These are phyloP conservation scores for Phytophthora sp. DNA, from an alignment of 352 stramenopile species.

Conservation along the genomic window DNA sequence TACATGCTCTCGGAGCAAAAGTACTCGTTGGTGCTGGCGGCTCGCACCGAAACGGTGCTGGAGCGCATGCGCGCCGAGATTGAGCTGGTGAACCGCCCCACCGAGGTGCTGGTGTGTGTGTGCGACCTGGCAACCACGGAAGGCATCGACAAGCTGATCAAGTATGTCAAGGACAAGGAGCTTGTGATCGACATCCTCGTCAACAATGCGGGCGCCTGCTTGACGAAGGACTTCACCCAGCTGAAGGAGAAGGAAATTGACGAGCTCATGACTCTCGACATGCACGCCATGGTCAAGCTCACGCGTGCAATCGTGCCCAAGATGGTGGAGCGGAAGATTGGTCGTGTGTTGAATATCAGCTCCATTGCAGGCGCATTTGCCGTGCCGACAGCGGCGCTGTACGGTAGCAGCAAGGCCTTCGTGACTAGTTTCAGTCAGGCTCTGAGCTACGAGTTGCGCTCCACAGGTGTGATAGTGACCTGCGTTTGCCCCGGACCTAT, in stretches of 20 bases:
- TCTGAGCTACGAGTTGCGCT: conserved; percentile 82
- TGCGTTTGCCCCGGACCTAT: conserved; percentile 74
- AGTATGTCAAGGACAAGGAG: conserved; percentile 62
- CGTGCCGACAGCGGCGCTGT: conserved; percentile 74
- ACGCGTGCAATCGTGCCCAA: conserved; percentile 68
- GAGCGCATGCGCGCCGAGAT: conserved; percentile 78
- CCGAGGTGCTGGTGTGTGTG: conserved; percentile 60
- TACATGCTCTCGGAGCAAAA: conserved; percentile 82
- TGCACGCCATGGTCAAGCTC: conserved; percentile 65
- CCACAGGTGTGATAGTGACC: conserved; percentile 80
- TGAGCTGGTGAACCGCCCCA: conserved; percentile 69
- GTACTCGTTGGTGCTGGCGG: conserved; percentile 79
- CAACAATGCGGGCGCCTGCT: conserved; percentile 73
- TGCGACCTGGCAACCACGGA: conserved; percentile 61
- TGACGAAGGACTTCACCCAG: conserved; percentile 52
- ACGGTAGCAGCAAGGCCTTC: conserved; percentile 81
- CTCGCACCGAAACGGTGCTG: conserved; percentile 60
- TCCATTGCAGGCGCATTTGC: conserved; percentile 56
- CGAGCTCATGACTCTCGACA: conserved; percentile 72
- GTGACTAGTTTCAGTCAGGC: conserved; percentile 77
- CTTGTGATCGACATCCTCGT: conserved; percentile 85
- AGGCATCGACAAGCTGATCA: conserved; percentile 62
- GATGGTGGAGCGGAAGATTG: conserved; percentile 73
- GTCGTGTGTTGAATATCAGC: conserved; percentile 85
- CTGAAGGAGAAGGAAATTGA: conserved; percentile 52